phyloP scores from a whole-genome alignment of 164 flowering plant genomes.

The Akebia trifoliata region DNA sequence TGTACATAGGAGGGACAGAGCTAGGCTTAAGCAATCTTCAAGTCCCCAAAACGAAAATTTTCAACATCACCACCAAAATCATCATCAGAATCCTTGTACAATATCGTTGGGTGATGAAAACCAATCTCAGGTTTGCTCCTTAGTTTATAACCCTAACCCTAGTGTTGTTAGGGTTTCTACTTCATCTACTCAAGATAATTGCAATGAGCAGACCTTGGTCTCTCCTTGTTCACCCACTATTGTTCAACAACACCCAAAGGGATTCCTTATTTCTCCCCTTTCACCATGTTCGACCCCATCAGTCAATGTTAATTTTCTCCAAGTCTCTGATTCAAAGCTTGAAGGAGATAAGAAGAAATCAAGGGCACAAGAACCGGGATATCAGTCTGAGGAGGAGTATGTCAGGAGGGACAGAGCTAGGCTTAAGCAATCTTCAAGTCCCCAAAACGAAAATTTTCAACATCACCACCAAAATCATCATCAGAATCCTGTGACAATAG shows the following conservation, averaged over 20 bases:
- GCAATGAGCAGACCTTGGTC: conserved; percentile 4
- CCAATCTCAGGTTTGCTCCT: too few relatives aligned
- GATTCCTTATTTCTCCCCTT: conserved; percentile 19
- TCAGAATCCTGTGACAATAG: too few relatives aligned
- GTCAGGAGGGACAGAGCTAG: conserved; percentile 65
- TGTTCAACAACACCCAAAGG: conserved; percentile 17
- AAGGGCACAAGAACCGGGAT: conserved; percentile 14
- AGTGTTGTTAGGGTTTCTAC: conserved; percentile 36
- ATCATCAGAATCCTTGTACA: conserved; percentile 15
- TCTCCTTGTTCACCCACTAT: conserved; percentile 27
- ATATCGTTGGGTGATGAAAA: too few relatives aligned
- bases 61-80: conserved; percentile 18
- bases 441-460: conserved; percentile 18
- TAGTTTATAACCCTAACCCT: conserved; percentile 29
- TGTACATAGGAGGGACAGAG: conserved; percentile 85
- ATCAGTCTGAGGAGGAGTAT: conserved; percentile 14
- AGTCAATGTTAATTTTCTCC: too few relatives aligned
- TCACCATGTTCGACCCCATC: too few relatives aligned
- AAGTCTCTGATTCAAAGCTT: conserved; percentile 18
- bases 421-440: conserved; percentile 49
- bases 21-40: conserved; percentile 64
- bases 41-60: conserved; percentile 17
- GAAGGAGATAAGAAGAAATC: conserved; percentile 29
- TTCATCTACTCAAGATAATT: conserved; percentile 11
- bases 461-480: conserved; percentile 14